Evolutionary conservation across 148 eudicot species (phyloP), one percentile per base, ranked within the genome.

Genomic region (Vaccinium macrocarpon): DNA sequence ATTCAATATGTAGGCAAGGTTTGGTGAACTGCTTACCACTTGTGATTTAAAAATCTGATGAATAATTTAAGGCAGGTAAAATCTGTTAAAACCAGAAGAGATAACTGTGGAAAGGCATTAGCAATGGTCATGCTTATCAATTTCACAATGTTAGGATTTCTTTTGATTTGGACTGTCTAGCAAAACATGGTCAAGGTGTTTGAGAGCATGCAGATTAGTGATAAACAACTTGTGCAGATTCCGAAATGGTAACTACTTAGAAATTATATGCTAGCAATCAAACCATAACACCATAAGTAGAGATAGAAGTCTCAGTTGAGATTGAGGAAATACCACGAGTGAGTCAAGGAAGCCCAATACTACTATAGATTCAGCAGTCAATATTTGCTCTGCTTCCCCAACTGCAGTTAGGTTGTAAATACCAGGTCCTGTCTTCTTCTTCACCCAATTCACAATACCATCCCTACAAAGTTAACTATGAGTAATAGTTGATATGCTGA

Each of bases 361-460:
- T 86, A 93, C 91, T 91, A 87, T 94, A 53, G 87, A 81, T 78
- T 89, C 94, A 51, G 98, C 91, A 7, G 94, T 90, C 85, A 94
- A 84, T 74, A 96, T 82, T 84, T 85, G 88, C 90, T 94, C 98
- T 21, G 97, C 99, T 76, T 96, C 94, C 84, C 91, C 95, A 25
- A 90, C 83, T 0, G 93, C 87, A 0, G 95, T 90, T 81, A 96
- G 88, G 87, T 94, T 96, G 89, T 85, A 87, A 72, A 94, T 89
- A 73, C 98, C 92, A 62, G 98, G 99, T 83, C 98, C 97, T 10
- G 86, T 93, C 88, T 90, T 94, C 95, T 94, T 96, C 89, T 87
- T 94, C 78, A 96, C 92, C 99, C 99, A 96, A 71, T 98, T 92
- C 35, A 96, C 93, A n/a, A 96, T 96, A 38, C 84, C 97, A 6